Percentiles rank a stretch among this genome's conserved stretches.
These are phyloP conservation scores for Salvia splendens DNA, from an alignment of 257 asterid genomes.

Conservation along the genomic window DNA sequence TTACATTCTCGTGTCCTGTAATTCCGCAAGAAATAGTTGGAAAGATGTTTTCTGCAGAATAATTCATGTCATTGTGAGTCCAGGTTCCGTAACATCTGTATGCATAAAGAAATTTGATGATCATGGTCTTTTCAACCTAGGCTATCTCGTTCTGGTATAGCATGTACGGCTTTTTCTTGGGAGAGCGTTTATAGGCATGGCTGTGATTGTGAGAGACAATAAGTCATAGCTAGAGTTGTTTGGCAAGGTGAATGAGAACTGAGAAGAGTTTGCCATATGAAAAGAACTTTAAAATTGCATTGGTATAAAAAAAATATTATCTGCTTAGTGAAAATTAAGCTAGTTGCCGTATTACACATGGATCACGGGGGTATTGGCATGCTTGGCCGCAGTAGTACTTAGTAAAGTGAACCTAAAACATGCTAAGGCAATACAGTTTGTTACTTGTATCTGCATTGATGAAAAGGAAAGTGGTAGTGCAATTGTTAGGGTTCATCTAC, in stretches of 20 bases:
- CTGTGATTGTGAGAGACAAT: conserved; percentile 18
- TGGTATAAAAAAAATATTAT: not conserved
- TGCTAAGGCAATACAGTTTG: not conserved
- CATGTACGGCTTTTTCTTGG: not conserved
- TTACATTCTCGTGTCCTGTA: not conserved
- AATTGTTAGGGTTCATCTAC: not conserved
- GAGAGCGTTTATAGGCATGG: not conserved
- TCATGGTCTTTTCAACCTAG: conserved; percentile 2
- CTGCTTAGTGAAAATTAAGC: conserved; percentile 1
- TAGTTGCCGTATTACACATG: too few species aligned
- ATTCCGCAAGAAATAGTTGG: too few species aligned
- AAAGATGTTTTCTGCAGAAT: too few species aligned
- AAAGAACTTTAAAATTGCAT: not conserved
- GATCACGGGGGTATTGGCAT: not conserved
- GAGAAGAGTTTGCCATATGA: conserved; percentile 8
- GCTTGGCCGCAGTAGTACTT: conserved; percentile 11
- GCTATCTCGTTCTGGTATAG: too few species aligned
- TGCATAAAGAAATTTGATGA: conserved; percentile 18
- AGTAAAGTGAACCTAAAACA: not conserved
- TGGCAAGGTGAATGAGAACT: not conserved
- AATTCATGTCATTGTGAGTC: not conserved
- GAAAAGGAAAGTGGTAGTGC: not conserved
- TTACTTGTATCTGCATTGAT: not conserved
- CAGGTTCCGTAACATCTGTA: not conserved
- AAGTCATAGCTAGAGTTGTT: not conserved